Conservation (phyloP, 129 eudicot genomes). For the Rutidosis leptorrhynchoides region DNA sequence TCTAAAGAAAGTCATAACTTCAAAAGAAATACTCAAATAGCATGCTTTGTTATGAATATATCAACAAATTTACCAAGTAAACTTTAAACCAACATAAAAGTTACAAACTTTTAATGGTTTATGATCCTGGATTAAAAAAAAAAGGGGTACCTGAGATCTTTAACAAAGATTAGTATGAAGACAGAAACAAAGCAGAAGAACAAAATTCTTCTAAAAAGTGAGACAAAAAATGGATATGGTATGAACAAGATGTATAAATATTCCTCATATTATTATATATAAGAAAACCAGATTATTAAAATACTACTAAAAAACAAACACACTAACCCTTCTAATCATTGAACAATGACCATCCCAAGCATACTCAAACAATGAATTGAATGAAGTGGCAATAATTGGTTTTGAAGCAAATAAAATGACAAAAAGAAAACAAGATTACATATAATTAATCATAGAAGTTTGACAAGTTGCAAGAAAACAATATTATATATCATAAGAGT, state of each 20-base stretch:
- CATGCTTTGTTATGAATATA: neutral
- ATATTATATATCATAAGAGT: no score
- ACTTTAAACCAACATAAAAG: neutral
- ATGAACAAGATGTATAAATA: conserved; percentile 43
- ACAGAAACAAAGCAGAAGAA: conserved; percentile 38
- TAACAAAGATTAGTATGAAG: conserved; percentile 27
- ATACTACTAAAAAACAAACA: conserved; percentile 34
- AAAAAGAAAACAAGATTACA: neutral
- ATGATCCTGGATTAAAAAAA: conserved; percentile 11
- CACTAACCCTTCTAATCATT: conserved; percentile 66
- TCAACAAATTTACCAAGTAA: neutral
- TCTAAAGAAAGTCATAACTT: neutral
- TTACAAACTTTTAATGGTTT: conserved; percentile 19
- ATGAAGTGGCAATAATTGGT: conserved; percentile 28
- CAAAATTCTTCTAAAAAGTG: conserved; percentile 36
- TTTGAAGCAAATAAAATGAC: conserved; percentile 24
- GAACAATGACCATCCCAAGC: conserved; percentile 58
- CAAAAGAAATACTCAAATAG: neutral
- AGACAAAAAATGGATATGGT: conserved; percentile 54
- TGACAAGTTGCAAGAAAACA: no score
- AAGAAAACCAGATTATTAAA: conserved; percentile 14
- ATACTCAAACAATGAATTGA: conserved; percentile 34
- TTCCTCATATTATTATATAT: conserved; percentile 16
- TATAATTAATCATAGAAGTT: conserved; percentile 8
- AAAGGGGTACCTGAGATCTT: conserved; percentile 27